These are phyloP conservation scores for Carex littledalei DNA, from an alignment of 176 grass and related monocot species.

Conservation along the genomic window DNA sequence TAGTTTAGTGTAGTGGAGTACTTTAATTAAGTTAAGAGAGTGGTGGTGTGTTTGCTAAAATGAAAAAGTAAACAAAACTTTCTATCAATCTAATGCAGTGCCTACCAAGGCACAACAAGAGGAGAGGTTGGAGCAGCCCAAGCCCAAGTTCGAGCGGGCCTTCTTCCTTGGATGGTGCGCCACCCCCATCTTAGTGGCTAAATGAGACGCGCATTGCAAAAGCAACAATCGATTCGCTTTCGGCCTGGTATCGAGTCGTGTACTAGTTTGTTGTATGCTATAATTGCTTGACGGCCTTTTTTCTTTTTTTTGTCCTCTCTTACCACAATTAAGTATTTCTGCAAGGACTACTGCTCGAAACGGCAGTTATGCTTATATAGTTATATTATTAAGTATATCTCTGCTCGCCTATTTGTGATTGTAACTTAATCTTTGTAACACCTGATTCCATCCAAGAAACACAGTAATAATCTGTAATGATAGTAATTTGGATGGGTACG, in stretches of 20 bases:
- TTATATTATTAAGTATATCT: not conserved
- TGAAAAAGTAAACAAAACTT: not conserved
- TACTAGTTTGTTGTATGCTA: conserved; percentile 18
- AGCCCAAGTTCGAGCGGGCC: conserved; percentile 27
- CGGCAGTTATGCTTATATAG: not conserved
- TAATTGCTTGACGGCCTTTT: conserved; percentile 6
- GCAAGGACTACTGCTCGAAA: not conserved
- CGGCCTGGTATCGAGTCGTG: not conserved
- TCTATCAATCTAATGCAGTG: conserved; percentile 16
- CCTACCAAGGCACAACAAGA: conserved; percentile 23
- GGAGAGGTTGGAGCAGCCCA: conserved; percentile 25
- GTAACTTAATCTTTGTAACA: not conserved
- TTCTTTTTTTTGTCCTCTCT: not conserved
- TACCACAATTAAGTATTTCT: not conserved
- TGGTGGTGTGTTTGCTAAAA: not conserved
- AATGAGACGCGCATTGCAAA: not conserved
- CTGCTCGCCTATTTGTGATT: not conserved
- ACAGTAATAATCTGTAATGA: not conserved
- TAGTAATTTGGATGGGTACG: not conserved
- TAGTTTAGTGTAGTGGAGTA: not conserved
- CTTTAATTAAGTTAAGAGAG: not conserved
- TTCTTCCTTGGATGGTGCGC: conserved; percentile 61
- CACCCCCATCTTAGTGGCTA: conserved; percentile 37
- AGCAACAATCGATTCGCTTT: not conserved
- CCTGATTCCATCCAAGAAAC: not conserved